A percentile compares a stretch with the other conserved stretches of the same genome.
These are phyloP conservation scores for Pseudogymnoascus sp. DNA, from an alignment of 2,329 filamentous ascomycete species.

Conservation along the genomic window DNA sequence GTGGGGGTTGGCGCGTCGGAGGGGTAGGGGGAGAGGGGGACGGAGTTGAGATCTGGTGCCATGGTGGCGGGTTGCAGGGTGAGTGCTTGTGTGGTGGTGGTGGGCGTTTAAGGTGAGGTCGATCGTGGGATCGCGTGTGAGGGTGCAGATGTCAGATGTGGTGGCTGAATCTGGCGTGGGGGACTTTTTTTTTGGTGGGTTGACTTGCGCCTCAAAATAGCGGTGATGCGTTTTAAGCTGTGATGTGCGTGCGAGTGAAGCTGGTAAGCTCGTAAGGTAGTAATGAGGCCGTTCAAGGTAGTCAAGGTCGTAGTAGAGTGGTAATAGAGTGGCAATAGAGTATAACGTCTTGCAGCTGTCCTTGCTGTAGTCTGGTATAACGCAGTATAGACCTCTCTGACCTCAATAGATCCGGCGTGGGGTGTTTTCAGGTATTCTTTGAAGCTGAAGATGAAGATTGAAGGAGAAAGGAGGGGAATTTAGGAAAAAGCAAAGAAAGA, in stretches of 20 bases:
- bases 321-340: background rate
- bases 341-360: background rate
- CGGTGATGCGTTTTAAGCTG: background rate
- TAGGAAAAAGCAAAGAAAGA: background rate
- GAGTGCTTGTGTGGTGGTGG: background rate
- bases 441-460: background rate
- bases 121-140: background rate
- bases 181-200: background rate
- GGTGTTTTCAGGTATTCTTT: background rate
- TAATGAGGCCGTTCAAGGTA: background rate
- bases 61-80: slow-evolving; percentile 33
- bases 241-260: background rate
- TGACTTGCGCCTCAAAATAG: background rate
- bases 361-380: background rate
- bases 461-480: background rate
- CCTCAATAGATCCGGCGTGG: background rate
- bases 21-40: slow-evolving; percentile 46
- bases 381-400: background rate
- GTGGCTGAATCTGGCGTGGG: background rate
- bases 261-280: background rate
- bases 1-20: slow-evolving; percentile 22
- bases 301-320: background rate
- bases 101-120: background rate
- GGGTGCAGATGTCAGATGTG: background rate
- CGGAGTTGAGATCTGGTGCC: slow-evolving; percentile 68